A percentile compares a stretch with the other conserved stretches of the same genome.
These are phyloP conservation scores for Entophlyctis luteolus DNA, from an alignment of 192 early-diverging fungal genomes.

Conservation along the genomic window DNA sequence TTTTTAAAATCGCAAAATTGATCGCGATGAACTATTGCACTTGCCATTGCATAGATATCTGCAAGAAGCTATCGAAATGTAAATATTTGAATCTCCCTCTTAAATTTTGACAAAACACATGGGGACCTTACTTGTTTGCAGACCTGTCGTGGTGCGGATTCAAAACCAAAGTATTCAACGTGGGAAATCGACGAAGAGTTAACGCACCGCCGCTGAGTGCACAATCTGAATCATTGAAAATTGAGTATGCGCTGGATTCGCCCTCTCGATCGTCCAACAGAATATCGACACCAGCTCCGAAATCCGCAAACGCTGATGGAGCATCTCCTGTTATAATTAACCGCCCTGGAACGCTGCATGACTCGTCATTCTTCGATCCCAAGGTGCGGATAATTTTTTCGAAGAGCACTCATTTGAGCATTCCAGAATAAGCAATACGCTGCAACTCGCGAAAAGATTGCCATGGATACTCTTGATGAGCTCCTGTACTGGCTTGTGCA, in stretches of 20 bases:
- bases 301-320: not conserved
- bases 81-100: constrained; percentile 52
- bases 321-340: constrained; percentile 31
- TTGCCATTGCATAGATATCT: constrained; percentile 64
- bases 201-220: constrained; percentile 16
- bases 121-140: not conserved
- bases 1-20: not conserved
- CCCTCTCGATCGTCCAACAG: not conserved
- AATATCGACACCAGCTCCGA: not conserved
- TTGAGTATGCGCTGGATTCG: not conserved
- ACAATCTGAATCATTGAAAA: not conserved
- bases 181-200: constrained; percentile 87
- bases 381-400: constrained; percentile 2
- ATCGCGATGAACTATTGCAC: constrained; percentile 2
- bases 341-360: constrained; percentile 55
- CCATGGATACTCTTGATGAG: constrained; percentile 88
- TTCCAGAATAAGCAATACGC: constrained; percentile 69
- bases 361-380: constrained; percentile 90
- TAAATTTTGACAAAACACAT: constrained; percentile 66
- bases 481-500: constrained; percentile 81
- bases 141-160: constrained; percentile 48
- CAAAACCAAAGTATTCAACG: constrained; percentile 78
- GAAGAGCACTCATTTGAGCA: too few species aligned
- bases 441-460: constrained; percentile 77
- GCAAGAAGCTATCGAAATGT: constrained; percentile 92